These are phyloP conservation scores for Ensete ventricosum DNA, from an alignment of 176 grass and related monocot species.

Conservation along the genomic window DNA sequence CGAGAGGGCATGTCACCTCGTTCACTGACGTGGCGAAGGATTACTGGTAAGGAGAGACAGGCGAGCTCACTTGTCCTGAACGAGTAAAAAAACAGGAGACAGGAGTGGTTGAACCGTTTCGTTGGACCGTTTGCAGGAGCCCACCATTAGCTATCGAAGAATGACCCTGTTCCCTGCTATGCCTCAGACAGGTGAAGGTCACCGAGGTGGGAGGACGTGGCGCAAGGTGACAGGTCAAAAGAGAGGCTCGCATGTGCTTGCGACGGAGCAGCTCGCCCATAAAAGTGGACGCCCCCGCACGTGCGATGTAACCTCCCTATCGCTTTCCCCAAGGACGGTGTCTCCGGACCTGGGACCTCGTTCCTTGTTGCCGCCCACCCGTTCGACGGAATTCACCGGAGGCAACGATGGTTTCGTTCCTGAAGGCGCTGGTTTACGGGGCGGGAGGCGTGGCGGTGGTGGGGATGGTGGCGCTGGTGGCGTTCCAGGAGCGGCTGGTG, in stretches of 20 bases:
- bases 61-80: too few relatives aligned
- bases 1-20: too few relatives aligned
- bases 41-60: too few relatives aligned
- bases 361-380: conserved; percentile 3
- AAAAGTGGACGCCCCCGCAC: background rate
- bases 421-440: conserved; percentile 66
- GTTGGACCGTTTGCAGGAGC: too few relatives aligned
- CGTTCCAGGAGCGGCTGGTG: conserved; percentile 91
- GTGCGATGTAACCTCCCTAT: background rate
- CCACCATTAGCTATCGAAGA: background rate
- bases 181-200: background rate
- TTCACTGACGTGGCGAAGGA: too few relatives aligned
- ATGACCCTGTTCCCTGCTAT: background rate
- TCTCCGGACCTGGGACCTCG: background rate
- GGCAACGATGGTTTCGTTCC: conserved; percentile 43
- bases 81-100: too few relatives aligned
- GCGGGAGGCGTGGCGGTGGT: conserved; percentile 64
- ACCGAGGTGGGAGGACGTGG: background rate
- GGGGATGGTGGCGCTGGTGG: conserved; percentile 72
- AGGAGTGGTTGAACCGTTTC: too few relatives aligned
- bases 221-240: background rate
- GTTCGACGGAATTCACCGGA: conserved; percentile 22
- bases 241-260: background rate
- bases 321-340: background rate
- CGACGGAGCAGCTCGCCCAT: background rate